Conservation (phyloP, 78 protist species). For the Diacronema lutheri region DNA sequence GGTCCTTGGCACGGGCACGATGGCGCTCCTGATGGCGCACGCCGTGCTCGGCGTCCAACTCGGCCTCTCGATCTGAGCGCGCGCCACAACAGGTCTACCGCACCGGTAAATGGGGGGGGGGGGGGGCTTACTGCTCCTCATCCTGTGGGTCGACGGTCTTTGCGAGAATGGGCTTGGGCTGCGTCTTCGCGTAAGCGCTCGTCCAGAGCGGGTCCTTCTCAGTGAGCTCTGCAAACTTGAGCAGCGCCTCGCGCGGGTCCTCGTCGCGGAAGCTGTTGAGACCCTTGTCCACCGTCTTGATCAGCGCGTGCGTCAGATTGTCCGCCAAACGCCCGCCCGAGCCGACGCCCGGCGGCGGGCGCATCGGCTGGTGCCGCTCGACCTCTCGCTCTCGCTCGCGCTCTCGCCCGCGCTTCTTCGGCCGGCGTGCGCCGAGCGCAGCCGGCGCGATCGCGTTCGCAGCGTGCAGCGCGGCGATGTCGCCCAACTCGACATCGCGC, state of each 20-base stretch:
- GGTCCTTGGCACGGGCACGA: not conserved
- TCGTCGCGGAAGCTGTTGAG: not conserved
- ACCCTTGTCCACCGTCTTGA: not conserved
- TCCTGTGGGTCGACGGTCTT: not conserved
- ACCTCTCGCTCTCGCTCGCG: not conserved
- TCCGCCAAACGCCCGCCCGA: not conserved
- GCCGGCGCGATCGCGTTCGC: not conserved
- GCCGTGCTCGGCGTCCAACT: not conserved
- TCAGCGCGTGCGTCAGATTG: not conserved
- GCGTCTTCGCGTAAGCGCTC: not conserved
- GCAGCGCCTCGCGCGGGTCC: slow-evolving; percentile 15
- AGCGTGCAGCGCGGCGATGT: not conserved
- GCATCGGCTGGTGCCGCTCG: not conserved
- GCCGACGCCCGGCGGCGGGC: not conserved
- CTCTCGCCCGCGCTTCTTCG: not conserved
- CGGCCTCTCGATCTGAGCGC: not conserved
- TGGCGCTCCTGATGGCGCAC: not conserved
- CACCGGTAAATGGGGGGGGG: no score
- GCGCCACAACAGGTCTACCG: no score
- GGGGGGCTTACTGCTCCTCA: not conserved
- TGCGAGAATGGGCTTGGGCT: not conserved
- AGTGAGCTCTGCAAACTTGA: not conserved
- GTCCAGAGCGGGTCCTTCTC: not conserved
- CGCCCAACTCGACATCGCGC: not conserved
- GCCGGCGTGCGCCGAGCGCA: not conserved